A percentile compares a stretch with the other conserved stretches of the same genome.
Conservation (phyloP, 306 rosid species). For the Vigna radiata region DNA sequence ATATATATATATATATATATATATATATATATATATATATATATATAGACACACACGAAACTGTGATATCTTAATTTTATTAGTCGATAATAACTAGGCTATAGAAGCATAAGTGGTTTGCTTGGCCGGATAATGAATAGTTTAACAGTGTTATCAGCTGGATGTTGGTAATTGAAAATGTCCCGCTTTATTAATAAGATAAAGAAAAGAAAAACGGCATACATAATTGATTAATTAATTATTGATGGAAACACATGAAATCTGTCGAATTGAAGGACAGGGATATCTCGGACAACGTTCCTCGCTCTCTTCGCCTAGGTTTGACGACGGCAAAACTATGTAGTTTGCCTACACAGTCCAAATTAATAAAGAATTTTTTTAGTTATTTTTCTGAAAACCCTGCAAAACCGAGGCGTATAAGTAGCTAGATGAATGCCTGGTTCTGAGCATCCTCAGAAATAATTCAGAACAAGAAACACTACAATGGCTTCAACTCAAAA, state of each 20-base stretch:
- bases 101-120: too few species aligned
- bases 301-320: background rate
- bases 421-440: background rate
- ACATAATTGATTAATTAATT: too few species aligned
- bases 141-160: background rate
- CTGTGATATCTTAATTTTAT: too few species aligned
- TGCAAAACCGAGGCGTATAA: slow-evolving; percentile 7
- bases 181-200: too few species aligned
- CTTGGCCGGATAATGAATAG: background rate
- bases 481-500: slow-evolving; percentile 34
- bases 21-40: too few species aligned
- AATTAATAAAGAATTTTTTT: too few species aligned
- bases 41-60: too few species aligned
- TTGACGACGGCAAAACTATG: background rate
- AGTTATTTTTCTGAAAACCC: background rate
- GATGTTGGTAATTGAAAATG: background rate
- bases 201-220: too few species aligned
- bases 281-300: background rate
- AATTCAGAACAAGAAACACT: slow-evolving; percentile 10
- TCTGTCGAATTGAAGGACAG: background rate
- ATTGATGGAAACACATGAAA: background rate
- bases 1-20: too few species aligned
- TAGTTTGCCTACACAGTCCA: background rate
- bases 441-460: slow-evolving; percentile 13
- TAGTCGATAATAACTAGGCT: too few species aligned